Evolutionary conservation across 2,329 filamentous ascomycete species (phyloP), one percentile per base, ranked within the genome.

Genomic region (Malbranchea zuffiana): DNA sequence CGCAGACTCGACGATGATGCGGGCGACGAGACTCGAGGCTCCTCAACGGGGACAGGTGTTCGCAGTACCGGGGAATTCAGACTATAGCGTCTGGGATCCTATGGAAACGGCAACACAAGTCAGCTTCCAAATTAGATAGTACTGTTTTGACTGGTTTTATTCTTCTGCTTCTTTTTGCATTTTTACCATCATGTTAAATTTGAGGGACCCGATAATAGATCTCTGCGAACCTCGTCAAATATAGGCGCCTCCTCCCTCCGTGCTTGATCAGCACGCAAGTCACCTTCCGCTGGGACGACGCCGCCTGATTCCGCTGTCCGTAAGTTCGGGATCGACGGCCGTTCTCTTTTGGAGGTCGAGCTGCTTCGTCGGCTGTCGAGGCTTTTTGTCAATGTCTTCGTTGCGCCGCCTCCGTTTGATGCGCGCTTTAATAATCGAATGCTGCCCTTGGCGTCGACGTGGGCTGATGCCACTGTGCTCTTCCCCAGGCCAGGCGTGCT

Each of bases 401-500:
- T 83, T 33, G 82, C 80, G 16, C 77, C 79, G 46, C 80, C 79
- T 41, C 81, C 80, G 41, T 73, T 75, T 10, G 71, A 65, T 19
- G 69, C 63, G 30, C 62, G 59, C 40, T 65, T 65, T 25, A 66
- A 48, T 25, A 66, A 48, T n/a, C 62, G 63, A 44, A 63, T 67
- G 42, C 57, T 86, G 12, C 84, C 90, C 52, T 79, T 80, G 2
- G 85, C 90, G 56, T 90, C 86, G 25, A 95, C 82, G 37, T 81
- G 80, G 45, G 84, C 86, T 25, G 83, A 80, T 8, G 85, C 85
- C 11, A 95, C 87, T 0, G 90, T 96, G 46, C 80, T 87, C 59
- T 93, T 94, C 25, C 83, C 84, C 37, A 94, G 72, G 0, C 88
- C 87, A 0, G 90, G 88, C 0, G 88, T 96, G n/a, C 82, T 80